Conservation (phyloP, 2,329 filamentous ascomycete genomes). For the Sporothrix protearum region DNA sequence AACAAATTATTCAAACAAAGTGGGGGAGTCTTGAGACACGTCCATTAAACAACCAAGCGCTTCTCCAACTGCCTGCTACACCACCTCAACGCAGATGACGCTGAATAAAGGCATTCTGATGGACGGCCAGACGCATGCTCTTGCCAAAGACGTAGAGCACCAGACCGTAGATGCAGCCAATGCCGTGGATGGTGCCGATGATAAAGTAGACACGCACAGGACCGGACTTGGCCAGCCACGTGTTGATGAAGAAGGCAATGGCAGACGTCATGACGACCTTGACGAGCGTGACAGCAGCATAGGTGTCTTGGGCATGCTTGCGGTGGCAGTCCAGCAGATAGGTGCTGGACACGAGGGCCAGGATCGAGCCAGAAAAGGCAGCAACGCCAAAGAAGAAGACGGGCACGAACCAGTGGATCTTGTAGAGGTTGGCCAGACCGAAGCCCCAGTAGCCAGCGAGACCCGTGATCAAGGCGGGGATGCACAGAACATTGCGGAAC, state of each 20-base stretch:
- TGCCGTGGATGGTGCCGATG: slow-evolving; percentile 25
- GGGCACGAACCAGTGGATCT: slow-evolving; percentile 28
- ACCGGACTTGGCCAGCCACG: slow-evolving; percentile 17
- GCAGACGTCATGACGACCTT: slow-evolving; percentile 23
- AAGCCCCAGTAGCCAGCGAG: slow-evolving; percentile 40
- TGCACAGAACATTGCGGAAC: slow-evolving; percentile 39
- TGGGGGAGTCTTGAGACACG: not conserved
- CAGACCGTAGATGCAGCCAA: slow-evolving; percentile 23
- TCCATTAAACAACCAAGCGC: not conserved
- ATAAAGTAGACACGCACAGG: slow-evolving; percentile 24
- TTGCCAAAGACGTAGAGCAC: slow-evolving; percentile 23
- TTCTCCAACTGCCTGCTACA: not conserved
- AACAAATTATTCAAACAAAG: no score
- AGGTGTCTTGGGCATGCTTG: slow-evolving; percentile 25
- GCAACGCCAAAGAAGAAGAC: slow-evolving; percentile 21
- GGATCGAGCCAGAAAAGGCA: not conserved
- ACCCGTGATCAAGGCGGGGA: slow-evolving; percentile 36
- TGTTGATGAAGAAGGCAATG: slow-evolving; percentile 25
- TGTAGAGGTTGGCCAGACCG: slow-evolving; percentile 30
- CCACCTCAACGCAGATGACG: slow-evolving; percentile 2
- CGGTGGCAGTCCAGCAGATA: slow-evolving; percentile 25
- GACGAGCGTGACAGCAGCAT: slow-evolving; percentile 18
- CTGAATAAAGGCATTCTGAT: slow-evolving; percentile 22
- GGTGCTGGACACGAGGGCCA: slow-evolving; percentile 16
- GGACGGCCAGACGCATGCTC: slow-evolving; percentile 18